These are phyloP conservation scores for Jamesozyma piceae DNA, from an alignment of 805 yeast genomes.

Conservation along the genomic window DNA sequence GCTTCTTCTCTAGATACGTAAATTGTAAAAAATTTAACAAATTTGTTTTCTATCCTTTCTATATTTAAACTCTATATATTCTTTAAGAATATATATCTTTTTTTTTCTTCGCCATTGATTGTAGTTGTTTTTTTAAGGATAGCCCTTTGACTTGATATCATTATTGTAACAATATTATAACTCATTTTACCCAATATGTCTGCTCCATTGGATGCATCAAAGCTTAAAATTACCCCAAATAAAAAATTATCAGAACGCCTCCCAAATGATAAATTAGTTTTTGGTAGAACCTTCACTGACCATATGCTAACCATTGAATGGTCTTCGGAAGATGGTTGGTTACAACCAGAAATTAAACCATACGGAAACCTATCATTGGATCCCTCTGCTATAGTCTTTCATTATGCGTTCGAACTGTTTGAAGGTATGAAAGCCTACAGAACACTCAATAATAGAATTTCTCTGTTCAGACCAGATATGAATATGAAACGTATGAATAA, in stretches of 20 bases:
- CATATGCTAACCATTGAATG: slow-evolving; percentile 86
- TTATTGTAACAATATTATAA: too few relatives aligned
- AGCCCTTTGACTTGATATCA: too few relatives aligned
- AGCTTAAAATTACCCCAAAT: slow-evolving; percentile 38
- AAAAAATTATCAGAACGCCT: slow-evolving; percentile 42
- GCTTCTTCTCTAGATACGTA: too few relatives aligned
- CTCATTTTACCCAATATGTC: background rate
- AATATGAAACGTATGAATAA: slow-evolving; percentile 86
- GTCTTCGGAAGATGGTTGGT: slow-evolving; percentile 75
- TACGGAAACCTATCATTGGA: slow-evolving; percentile 67
- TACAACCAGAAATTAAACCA: slow-evolving; percentile 74
- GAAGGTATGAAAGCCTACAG: slow-evolving; percentile 93
- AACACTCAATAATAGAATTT: slow-evolving; percentile 49
- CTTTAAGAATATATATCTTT: too few relatives aligned
- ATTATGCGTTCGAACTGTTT: slow-evolving; percentile 87
- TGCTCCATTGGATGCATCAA: slow-evolving; percentile 46
- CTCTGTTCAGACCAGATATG: slow-evolving; percentile 83
- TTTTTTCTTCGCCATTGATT: too few relatives aligned
- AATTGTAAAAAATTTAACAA: too few relatives aligned
- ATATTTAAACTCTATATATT: too few relatives aligned
- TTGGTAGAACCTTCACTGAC: slow-evolving; percentile 68
- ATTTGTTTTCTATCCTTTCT: too few relatives aligned
- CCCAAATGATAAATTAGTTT: slow-evolving; percentile 53
- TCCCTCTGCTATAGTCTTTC: slow-evolving; percentile 84
- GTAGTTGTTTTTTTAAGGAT: too few relatives aligned